These are phyloP conservation scores for Pichia paraexigua DNA, from an alignment of 805 yeast species.

Conservation along the genomic window DNA sequence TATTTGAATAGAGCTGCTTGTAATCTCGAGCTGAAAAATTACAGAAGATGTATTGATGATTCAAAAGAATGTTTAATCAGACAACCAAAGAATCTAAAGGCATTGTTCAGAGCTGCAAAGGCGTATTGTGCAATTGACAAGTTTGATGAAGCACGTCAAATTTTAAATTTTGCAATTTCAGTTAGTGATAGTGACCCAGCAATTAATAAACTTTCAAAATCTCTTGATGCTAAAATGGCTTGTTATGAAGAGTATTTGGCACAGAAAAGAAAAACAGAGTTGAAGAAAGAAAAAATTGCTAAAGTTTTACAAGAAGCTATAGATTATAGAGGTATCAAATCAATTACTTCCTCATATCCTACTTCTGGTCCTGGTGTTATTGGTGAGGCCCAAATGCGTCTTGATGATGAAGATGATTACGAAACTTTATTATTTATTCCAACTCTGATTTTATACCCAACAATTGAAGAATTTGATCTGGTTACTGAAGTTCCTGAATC, in stretches of 20 bases:
- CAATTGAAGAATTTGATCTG: constrained; percentile 76
- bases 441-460: constrained; percentile 72
- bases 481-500: constrained; percentile 69
- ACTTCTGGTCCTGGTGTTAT: constrained; percentile 49
- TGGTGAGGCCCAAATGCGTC: constrained; percentile 41
- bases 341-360: constrained; percentile 31
- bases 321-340: constrained; percentile 46
- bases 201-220: constrained; percentile 37
- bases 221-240: constrained; percentile 29
- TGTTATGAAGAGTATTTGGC: constrained; percentile 17
- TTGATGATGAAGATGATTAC: constrained; percentile 59
- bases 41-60: constrained; percentile 78
- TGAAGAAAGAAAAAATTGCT: constrained; percentile 33
- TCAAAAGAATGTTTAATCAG: constrained; percentile 60
- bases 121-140: constrained; percentile 66
- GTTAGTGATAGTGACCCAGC: constrained; percentile 55
- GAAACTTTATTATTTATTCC: constrained; percentile 81
- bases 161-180: constrained; percentile 56
- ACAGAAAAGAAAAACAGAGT: constrained; percentile 23
- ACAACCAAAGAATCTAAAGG: constrained; percentile 71
- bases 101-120: constrained; percentile 75
- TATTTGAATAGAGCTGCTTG: constrained; percentile 86
- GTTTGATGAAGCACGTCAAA: constrained; percentile 62
- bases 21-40: constrained; percentile 77
- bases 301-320: constrained; percentile 51